Conservation (phyloP, 164 flowering plant species). For the Platanus orientalis region DNA sequence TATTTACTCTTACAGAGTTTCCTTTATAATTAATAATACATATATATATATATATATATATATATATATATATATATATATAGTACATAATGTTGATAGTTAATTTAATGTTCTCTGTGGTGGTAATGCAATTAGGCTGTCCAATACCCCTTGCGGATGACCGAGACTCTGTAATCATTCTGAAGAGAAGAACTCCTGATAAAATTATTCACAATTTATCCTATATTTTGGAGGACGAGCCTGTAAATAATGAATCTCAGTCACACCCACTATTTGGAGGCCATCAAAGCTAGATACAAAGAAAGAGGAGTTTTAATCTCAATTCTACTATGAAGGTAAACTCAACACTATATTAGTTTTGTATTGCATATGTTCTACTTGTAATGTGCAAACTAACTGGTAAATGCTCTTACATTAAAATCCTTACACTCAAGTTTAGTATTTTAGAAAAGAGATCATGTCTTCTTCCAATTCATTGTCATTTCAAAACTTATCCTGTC, state of each 20-base stretch:
- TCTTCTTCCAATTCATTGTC: too few species aligned
- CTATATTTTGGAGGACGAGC: constrained; percentile 58
- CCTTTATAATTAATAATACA: too few species aligned
- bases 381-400: neutral
- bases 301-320: constrained; percentile 73
- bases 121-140: constrained; percentile 56
- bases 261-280: constrained; percentile 83
- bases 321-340: constrained; percentile 78
- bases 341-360: neutral
- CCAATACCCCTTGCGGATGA: constrained; percentile 65
- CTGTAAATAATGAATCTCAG: constrained; percentile 32
- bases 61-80: too few species aligned
- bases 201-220: constrained; percentile 49
- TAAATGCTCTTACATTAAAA: neutral
- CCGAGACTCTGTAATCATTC: constrained; percentile 63
- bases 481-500: too few species aligned
- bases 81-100: too few species aligned
- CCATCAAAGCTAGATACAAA: constrained; percentile 67
- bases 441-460: too few species aligned
- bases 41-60: too few species aligned
- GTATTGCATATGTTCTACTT: neutral
- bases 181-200: constrained; percentile 54
- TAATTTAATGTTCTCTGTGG: constrained; percentile 8
- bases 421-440: too few species aligned
- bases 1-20: too few species aligned